A percentile compares a stretch with the other conserved stretches of the same genome.
phyloP scores from a whole-genome alignment of 2,329 filamentous ascomycete genomes.

The Monilinia vaccinii-corymbosi region DNA sequence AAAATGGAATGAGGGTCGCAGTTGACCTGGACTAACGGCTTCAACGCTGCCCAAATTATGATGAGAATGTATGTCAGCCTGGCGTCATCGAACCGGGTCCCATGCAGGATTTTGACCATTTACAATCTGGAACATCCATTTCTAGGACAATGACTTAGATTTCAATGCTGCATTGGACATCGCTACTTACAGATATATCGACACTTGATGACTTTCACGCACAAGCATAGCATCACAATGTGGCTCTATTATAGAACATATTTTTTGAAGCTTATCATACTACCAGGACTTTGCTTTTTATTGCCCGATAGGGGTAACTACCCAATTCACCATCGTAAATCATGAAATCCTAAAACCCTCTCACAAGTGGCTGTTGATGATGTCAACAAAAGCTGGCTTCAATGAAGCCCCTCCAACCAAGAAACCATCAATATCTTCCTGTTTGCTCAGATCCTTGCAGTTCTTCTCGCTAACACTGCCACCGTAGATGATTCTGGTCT shows the following conservation, averaged over 20 bases:
- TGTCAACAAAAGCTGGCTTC: slow-evolving; percentile 83
- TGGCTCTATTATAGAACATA: not conserved
- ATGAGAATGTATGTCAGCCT: not conserved
- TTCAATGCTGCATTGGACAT: not conserved
- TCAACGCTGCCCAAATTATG: not conserved
- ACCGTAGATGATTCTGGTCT: slow-evolving; percentile 91
- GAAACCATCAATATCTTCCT: slow-evolving; percentile 96
- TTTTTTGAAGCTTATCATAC: not conserved
- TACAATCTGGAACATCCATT: not conserved
- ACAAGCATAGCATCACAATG: not conserved
- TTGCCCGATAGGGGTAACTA: not conserved
- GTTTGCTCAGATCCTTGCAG: slow-evolving; percentile 82
- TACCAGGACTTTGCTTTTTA: not conserved
- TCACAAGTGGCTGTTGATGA: slow-evolving; percentile 50
- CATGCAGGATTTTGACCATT: not conserved
- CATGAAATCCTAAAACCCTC: slow-evolving; percentile 11
- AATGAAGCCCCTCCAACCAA: slow-evolving; percentile 91
- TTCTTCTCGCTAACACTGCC: slow-evolving; percentile 98
- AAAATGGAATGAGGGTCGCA: too few species aligned
- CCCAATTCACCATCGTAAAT: slow-evolving; percentile 17
- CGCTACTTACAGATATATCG: not conserved
- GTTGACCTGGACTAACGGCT: not conserved
- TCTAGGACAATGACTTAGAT: not conserved
- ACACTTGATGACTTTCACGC: not conserved
- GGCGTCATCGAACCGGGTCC: not conserved